Base-by-base conservation (phyloP, 768 basidiomycete species). In the Tylopilus felleus region DNA sequence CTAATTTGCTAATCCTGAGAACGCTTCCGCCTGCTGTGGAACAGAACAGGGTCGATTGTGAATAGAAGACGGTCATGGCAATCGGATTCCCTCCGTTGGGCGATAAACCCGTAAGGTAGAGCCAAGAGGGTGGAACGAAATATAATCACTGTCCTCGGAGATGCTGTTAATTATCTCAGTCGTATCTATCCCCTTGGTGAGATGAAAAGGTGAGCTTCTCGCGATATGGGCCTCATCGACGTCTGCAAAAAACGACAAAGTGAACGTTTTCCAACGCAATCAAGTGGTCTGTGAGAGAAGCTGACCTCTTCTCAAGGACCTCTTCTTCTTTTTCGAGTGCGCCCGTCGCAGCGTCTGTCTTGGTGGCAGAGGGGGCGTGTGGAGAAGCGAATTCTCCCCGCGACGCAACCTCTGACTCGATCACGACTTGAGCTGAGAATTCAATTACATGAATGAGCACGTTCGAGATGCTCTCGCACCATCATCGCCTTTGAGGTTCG, bases 1-100 rank as follows among this genome's bases (percentile, higher is more conserved):
- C 16, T 42, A 49, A 51, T 46, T 49, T 40, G 43, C 55, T 51
- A 44, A 54, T 58, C 43, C 23, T 16, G 25, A 22, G 23, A 31
- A 46, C 38, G 43, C 12, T 36, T 45, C 40, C 16, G 35, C 19
- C 33, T 33, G 33, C 33, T 14, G 33, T 31, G 49, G 49, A 42
- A 17, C 25, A 17, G 12, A 27, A 28, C 27, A 29, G 27, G 14
- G 42, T 35, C 23, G 41, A 43, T 27, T 51, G 22, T 51, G 44
- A 36, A 31, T 31, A 52, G 44, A 39, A 46, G 36, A 17, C 22
- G 21, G 42, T 28, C 14, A 23, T 43, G 31, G 35, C 46, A 12
- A n/a, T 51, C 31, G 44, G 2, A 21, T 43, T 38, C 19, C n/a
- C 39, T 51, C 14, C n/a, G 31, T n/a, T 38, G 23, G 29, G 53